A percentile compares a stretch with the other conserved stretches of the same genome.
These are phyloP conservation scores for Fusarium newnesense DNA, from an alignment of 2,329 filamentous ascomycete genomes.

Conservation along the genomic window DNA sequence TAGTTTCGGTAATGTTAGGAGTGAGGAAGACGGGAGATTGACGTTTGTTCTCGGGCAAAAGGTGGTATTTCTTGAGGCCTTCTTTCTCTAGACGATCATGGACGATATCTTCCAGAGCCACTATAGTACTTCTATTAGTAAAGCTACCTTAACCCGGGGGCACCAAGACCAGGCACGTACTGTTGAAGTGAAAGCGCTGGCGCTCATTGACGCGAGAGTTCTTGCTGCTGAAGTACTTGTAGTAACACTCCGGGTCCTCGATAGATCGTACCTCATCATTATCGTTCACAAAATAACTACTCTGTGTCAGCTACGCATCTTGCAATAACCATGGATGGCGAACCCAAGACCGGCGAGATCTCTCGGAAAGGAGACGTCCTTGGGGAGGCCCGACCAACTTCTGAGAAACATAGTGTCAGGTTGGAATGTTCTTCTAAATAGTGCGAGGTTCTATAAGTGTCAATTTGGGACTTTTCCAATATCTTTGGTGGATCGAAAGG, in stretches of 20 bases:
- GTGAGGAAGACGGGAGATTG: conserved; percentile 75
- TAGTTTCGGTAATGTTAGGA: conserved; percentile 62
- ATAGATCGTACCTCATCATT: conserved; percentile 79
- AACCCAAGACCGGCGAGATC: conserved; percentile 79
- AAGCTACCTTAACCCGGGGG: neutral
- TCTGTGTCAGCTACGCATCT: neutral
- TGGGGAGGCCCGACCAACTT: conserved; percentile 73
- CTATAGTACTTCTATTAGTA: conserved; percentile 53
- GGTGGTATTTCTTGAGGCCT: conserved; percentile 67
- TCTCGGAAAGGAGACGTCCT: conserved; percentile 72
- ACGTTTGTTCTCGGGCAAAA: conserved; percentile 58
- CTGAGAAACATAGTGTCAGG: conserved; percentile 75
- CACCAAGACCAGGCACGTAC: conserved; percentile 57
- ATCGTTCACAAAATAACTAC: conserved; percentile 81
- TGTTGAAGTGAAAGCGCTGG: conserved; percentile 78
- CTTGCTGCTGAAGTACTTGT: conserved; percentile 77
- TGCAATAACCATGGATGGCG: neutral
- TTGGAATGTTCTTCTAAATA: neutral
- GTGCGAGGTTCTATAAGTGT: neutral
- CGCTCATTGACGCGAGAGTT: conserved; percentile 82
- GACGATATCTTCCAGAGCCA: conserved; percentile 70
- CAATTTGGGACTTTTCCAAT: neutral
- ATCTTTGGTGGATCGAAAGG: neutral
- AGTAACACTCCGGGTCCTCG: conserved; percentile 73
- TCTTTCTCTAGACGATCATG: conserved; percentile 68